Conservation (phyloP, 2,329 filamentous ascomycete genomes). For the Elsinoe australis region DNA sequence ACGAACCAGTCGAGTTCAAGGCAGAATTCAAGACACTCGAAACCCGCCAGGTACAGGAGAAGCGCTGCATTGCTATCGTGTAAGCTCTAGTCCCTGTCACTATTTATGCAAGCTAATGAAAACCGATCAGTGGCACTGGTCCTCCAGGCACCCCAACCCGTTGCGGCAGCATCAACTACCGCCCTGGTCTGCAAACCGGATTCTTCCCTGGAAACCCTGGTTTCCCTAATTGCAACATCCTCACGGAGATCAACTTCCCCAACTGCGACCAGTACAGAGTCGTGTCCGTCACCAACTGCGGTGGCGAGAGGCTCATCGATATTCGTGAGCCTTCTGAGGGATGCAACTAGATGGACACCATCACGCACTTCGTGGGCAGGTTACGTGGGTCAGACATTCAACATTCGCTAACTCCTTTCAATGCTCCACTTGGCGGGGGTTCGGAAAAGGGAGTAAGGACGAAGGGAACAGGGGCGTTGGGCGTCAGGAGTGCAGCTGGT, state of each 20-base stretch:
- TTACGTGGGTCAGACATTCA: not conserved
- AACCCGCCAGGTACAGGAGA: not conserved
- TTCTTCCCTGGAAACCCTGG: not conserved
- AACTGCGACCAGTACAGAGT: conserved; percentile 4
- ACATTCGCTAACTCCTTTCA: not conserved
- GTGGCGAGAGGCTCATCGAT: not conserved
- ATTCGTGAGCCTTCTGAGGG: not conserved
- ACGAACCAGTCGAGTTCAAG: not conserved
- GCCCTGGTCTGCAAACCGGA: not conserved
- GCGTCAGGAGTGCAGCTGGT: not conserved
- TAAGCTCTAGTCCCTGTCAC: not conserved
- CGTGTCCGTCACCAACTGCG: conserved; percentile 1
- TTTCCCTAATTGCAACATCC: conserved; percentile 2
- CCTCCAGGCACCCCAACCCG: not conserved
- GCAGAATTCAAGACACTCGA: not conserved
- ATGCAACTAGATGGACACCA: not conserved
- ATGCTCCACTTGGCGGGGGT: not conserved
- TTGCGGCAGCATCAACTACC: not conserved
- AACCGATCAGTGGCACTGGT: not conserved
- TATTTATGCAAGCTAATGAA: not conserved
- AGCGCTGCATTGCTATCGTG: not conserved
- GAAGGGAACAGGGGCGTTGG: no score
- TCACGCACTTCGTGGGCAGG: not conserved
- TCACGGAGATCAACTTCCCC: conserved; percentile 8
- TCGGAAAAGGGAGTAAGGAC: not conserved